Percentiles rank a stretch among this genome's conserved stretches.
Conservation (phyloP, 257 asterid species). For the Petunia axillaris region DNA sequence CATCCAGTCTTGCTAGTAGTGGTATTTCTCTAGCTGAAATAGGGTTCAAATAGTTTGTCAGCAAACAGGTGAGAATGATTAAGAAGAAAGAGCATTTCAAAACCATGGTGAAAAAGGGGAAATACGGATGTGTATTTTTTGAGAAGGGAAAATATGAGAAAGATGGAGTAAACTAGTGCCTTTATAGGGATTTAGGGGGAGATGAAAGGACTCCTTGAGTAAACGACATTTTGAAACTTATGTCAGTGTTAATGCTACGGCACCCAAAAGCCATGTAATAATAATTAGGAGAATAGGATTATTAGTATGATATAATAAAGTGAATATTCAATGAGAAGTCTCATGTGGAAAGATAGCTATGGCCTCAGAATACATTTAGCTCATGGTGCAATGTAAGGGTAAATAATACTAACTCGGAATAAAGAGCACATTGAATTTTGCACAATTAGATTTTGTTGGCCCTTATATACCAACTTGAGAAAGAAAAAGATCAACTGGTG, state of each 20-base stretch:
- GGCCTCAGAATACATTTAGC: too few relatives aligned
- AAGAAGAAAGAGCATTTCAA: constrained; percentile 15
- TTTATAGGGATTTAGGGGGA: constrained; percentile 30
- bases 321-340: not conserved
- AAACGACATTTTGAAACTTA: constrained; percentile 20
- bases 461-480: too few relatives aligned
- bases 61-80: not conserved
- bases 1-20: not conserved
- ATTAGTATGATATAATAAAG: not conserved
- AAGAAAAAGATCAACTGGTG: too few relatives aligned
- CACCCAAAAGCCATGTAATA: not conserved
- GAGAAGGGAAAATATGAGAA: not conserved
- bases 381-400: too few relatives aligned
- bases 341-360: too few relatives aligned
- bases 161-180: constrained; percentile 19
- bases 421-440: too few relatives aligned
- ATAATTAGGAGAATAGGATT: not conserved
- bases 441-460: too few relatives aligned
- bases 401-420: not conserved
- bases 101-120: constrained; percentile 16
- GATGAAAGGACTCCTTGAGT: constrained; percentile 23
- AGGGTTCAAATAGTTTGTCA: not conserved
- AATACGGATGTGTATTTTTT: not conserved
- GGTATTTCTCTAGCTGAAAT: constrained; percentile 12
- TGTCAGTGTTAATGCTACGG: not conserved